Base-by-base conservation (phyloP, 441 rosid genomes). In the Populus tomentosa region DNA sequence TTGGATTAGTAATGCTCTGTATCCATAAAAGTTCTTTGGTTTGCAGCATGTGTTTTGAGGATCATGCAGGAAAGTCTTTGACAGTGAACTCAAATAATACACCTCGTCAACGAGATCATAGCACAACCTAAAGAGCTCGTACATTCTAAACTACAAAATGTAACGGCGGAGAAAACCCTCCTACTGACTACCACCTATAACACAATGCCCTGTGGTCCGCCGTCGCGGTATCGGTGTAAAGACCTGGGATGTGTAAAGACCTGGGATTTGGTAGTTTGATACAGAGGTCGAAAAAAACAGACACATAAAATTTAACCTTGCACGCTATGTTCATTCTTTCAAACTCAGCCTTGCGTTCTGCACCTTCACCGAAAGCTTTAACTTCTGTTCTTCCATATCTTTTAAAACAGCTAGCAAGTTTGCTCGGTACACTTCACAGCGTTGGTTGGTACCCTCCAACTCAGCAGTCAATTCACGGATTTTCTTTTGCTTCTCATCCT, bases 381-480 rank as follows among this genome's bases (percentile, higher is more conserved):
- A 75, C 82, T 92, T 92, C 83, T 88, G 89, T 32, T 90, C 93
- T 83, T 92, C 97, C 91, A 89, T 89, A 23, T 92, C 93, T 81
- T 87, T 89, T 81, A 90, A 74, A 76, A 89, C 85, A 30, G 92
- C 86, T 74, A 90, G 78, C 80, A 90, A 83, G 85, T 86, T 86
- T 71, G 85, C 82, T 75, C 95, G 77, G 79, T 90, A 92, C 11
- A 88, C 95, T 78, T 86, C 89, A n/a, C 90, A 88, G 68, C 92
- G 84, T 76, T 84, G 88, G 79, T 89, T 85, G 32, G 86, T 87
- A 79, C 82, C 85, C 82, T 90, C 92, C 78, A 92, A 74, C 76
- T 89, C 91, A 6, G 82, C 82, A 32, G 81, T 85, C 81, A 92
- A 79, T 75, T 87, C 90, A 7, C 63, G 77, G 69, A 92, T 81